These are phyloP conservation scores for Colletotrichum sp. DNA, from an alignment of 2,329 filamentous ascomycete genomes.

Conservation along the genomic window DNA sequence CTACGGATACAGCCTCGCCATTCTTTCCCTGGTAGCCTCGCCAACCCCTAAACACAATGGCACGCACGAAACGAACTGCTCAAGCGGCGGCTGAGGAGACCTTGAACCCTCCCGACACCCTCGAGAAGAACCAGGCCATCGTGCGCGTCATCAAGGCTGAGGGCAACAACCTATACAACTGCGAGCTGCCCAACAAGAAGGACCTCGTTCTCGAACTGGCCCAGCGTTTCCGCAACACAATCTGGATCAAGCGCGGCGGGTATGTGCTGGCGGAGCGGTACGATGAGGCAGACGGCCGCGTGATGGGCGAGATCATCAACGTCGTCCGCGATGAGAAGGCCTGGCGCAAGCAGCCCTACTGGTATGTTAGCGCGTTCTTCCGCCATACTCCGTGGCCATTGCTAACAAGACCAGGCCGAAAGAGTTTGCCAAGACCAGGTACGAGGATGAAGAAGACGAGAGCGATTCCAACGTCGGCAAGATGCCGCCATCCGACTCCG, in stretches of 20 bases:
- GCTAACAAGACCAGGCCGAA: constrained; percentile 66
- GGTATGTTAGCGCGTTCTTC: constrained; percentile 55
- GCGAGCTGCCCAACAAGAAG: constrained; percentile 71
- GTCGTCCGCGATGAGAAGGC: constrained; percentile 88
- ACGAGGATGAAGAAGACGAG: constrained; percentile 72
- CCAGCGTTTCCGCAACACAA: constrained; percentile 84
- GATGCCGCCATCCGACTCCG: constrained; percentile 83
- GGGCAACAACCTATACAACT: constrained; percentile 88
- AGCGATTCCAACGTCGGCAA: constrained; percentile 83
- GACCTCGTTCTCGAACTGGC: constrained; percentile 80
- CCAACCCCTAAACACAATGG: constrained; percentile 30
- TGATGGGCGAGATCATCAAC: constrained; percentile 89
- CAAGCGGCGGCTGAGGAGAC: constrained; percentile 79
- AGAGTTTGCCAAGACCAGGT: constrained; percentile 73
- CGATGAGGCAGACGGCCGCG: constrained; percentile 74
- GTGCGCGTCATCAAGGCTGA: constrained; percentile 81
- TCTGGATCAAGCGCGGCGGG: constrained; percentile 90
- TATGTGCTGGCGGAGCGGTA: constrained; percentile 82
- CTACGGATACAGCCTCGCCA: not conserved
- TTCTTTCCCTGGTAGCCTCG: not conserved
- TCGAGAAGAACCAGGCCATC: constrained; percentile 68
- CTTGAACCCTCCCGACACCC: constrained; percentile 62
- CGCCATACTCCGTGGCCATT: not conserved
- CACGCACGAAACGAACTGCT: constrained; percentile 69
- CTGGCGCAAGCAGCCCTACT: constrained; percentile 90